Conservation (phyloP, 495 filamentous ascomycete genomes). For the Rhypophila decipiens region DNA sequence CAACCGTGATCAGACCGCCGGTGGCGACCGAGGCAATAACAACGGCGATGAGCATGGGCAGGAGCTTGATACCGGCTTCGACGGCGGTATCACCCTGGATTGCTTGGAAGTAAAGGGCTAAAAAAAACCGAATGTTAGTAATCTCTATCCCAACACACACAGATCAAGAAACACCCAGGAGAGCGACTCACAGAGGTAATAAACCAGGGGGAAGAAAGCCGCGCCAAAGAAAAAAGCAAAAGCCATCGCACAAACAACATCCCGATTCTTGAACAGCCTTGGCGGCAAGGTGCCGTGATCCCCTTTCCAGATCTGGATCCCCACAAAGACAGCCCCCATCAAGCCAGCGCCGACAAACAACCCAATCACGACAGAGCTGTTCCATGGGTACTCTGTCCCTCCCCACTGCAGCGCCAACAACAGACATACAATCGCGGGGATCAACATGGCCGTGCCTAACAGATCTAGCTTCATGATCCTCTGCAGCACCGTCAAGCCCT, state of each 20-base stretch:
- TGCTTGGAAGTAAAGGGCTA: constrained; percentile 82
- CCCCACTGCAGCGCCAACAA: constrained; percentile 63
- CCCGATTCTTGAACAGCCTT: constrained; percentile 49
- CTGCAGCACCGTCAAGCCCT: constrained; percentile 24
- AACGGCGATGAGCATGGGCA: constrained; percentile 66
- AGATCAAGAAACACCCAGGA: neutral
- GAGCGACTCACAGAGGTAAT: constrained; percentile 54
- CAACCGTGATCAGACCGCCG: constrained; percentile 36
- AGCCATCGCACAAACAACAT: constrained; percentile 43
- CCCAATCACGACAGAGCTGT: constrained; percentile 32
- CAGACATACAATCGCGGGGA: constrained; percentile 49
- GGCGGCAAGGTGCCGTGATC: constrained; percentile 52
- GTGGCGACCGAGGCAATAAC: constrained; percentile 47
- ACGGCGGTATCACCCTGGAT: constrained; percentile 66
- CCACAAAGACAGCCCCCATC: constrained; percentile 44
- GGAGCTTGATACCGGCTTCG: constrained; percentile 68
- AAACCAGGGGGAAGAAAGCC: constrained; percentile 62
- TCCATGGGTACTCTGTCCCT: constrained; percentile 50
- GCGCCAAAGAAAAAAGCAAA: constrained; percentile 57
- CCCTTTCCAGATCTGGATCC: constrained; percentile 43
- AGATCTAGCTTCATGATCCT: constrained; percentile 47
- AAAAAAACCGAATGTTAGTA: neutral
- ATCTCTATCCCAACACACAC: neutral
- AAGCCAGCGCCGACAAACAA: constrained; percentile 43
- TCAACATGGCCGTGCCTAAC: constrained; percentile 42